phyloP scores from a whole-genome alignment of 148 eudicot species.

The Rhododendron williamsianum region DNA sequence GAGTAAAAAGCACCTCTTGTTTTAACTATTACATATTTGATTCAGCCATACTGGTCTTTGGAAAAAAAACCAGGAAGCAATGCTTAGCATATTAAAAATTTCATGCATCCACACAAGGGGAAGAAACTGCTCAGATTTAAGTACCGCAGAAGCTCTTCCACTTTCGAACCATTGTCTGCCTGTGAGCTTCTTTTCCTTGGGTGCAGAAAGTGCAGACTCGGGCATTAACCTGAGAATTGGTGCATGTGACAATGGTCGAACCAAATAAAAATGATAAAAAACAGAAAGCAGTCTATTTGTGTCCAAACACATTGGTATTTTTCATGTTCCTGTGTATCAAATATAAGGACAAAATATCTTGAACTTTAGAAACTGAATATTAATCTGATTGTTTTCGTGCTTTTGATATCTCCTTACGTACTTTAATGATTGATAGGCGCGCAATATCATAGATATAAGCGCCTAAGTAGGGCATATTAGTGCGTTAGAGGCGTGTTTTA shows the following conservation, averaged over 20 bases:
- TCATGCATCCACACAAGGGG: neutral
- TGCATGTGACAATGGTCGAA: neutral
- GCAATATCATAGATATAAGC: no score
- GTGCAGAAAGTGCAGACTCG: slow-evolving; percentile 66
- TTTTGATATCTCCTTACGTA: neutral
- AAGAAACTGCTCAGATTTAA: slow-evolving; percentile 9
- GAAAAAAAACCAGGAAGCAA: neutral
- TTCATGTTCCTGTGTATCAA: neutral
- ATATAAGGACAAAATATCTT: neutral
- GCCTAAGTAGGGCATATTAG: no score
- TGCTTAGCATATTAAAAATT: neutral
- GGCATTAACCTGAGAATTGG: slow-evolving; percentile 70
- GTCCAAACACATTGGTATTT: neutral
- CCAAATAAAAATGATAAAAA: neutral
- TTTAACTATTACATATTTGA: neutral
- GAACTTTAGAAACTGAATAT: neutral
- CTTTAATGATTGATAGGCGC: neutral
- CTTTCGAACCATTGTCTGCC: slow-evolving; percentile 97
- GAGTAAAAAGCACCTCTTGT: neutral
- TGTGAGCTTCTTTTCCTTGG: slow-evolving; percentile 81
- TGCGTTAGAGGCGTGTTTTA: no score
- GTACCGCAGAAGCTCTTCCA: slow-evolving; percentile 83
- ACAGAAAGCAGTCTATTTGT: neutral
- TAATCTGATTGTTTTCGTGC: neutral
- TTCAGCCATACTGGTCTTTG: neutral